Base-by-base conservation (phyloP, 2,329 filamentous ascomycete species). In the Fusarium sp. region DNA sequence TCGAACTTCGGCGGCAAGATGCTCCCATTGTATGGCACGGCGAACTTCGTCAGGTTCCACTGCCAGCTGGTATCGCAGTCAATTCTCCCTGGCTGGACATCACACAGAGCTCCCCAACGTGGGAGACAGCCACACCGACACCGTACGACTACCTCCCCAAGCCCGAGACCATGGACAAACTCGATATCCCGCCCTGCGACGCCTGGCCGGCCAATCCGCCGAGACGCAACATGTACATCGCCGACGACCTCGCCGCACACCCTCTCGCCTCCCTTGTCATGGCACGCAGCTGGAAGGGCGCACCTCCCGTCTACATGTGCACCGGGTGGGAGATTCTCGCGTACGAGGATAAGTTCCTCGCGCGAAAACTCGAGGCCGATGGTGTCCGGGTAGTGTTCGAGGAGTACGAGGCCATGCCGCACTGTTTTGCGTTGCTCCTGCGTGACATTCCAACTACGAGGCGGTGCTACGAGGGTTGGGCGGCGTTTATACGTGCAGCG, bases 371-470 rank as follows among this genome's bases (percentile, higher is more conserved):
- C 11, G 82, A 83, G 15, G 68, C 73, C 8, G 87, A 92, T 47
- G 89, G 88, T 6, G 90, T 91, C 0, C 75, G 74, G 0, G 87
- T 95, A 0, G 84, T 88, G 4, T 92, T 90, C 73, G 89, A 93
- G 76, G 88, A 94, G 79, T 96, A 90, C 76, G 90, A 94, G 77
- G 91, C 89, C 4, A 95, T 95, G 93, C 92, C 93, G 57, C 93
- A 95, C 79, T 89, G 88, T 71, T 95, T 94, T 75, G 88, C 86
- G 1, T 73, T 89, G 67, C 68, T 93, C 1, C 79, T 93, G 59
- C 78, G 83, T 2, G 78, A 80, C 6, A 76, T 85, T 3, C 75
- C 82, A 1, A 83, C 80, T 31, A 80, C 86, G 3, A 80, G 76
- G 70, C 83, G 86, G 50, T 92, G 89, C 72, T 86, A 89, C 61